phyloP scores from a whole-genome alignment of 2,329 filamentous ascomycete species.

The Orbilia oligospora region DNA sequence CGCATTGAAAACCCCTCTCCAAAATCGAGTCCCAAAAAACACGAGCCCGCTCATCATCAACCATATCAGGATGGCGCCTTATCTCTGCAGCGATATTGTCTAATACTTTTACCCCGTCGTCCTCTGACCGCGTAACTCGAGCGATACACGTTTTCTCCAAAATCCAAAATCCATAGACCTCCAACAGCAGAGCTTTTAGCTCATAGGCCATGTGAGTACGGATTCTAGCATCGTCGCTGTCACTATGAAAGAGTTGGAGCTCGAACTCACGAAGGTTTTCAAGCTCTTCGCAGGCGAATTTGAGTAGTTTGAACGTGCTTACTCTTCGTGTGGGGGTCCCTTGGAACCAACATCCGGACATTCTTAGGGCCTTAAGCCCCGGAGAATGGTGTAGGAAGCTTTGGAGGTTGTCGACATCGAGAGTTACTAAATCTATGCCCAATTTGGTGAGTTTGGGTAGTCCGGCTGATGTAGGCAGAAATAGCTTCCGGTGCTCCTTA shows the following conservation, averaged over 20 bases:
- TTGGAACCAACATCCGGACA: conserved; percentile 3
- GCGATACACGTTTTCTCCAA: neutral
- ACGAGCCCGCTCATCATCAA: neutral
- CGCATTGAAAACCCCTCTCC: neutral
- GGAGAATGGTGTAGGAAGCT: neutral
- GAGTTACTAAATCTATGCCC: neutral
- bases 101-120: neutral
- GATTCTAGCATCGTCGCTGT: too few relatives aligned
- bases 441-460: neutral
- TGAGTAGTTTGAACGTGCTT: neutral
- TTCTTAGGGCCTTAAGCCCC: neutral
- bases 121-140: neutral
- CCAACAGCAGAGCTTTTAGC: neutral
- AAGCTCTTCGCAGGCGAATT: neutral
- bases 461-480: neutral
- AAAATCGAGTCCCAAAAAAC: neutral
- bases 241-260: neutral
- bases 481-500: neutral
- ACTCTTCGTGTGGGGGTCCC: neutral
- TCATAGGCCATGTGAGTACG: too few relatives aligned
- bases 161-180: neutral
- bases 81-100: neutral
- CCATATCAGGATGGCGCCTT: neutral
- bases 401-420: neutral
- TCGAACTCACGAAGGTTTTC: neutral